A percentile compares a stretch with the other conserved stretches of the same genome.
Evolutionary conservation across 1,139 yeast species (phyloP).

Genomic region (Suhomyces anneliseae): DNA sequence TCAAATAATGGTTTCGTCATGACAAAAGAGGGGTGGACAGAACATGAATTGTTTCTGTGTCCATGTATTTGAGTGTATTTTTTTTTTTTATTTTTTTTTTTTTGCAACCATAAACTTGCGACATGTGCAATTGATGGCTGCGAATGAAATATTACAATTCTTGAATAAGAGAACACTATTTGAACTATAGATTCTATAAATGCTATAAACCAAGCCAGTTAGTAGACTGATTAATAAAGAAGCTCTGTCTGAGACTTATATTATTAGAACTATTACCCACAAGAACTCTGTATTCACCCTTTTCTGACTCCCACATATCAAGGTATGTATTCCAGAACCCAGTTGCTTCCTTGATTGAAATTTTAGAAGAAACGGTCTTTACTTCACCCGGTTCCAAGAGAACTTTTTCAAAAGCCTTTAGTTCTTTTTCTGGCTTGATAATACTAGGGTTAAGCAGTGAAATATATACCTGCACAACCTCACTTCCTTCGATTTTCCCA

Average conservation of each 20-base stretch:
- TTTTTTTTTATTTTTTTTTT: no score
- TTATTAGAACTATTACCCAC: conserved; percentile 41
- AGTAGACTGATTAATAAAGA: conserved; percentile 8
- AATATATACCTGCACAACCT: conserved; percentile 50
- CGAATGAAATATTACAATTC: no score
- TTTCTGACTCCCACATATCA: conserved; percentile 51
- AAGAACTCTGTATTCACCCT: conserved; percentile 50
- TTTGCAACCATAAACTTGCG: no score
- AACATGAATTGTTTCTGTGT: no score
- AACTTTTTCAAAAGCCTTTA: conserved; percentile 56
- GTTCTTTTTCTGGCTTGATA: conserved; percentile 56
- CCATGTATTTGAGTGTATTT: no score
- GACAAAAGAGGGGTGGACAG: no score
- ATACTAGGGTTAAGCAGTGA: conserved; percentile 39
- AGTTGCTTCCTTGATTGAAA: conserved; percentile 50
- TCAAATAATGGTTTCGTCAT: no score
- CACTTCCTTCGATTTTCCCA: conserved; percentile 45
- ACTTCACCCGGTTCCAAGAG: conserved; percentile 41
- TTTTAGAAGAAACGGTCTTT: conserved; percentile 32
- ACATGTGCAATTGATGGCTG: no score
- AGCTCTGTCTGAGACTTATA: conserved; percentile 15
- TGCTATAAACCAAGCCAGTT: conserved; percentile 10
- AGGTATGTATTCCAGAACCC: conserved; percentile 55
- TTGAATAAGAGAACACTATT: no score
- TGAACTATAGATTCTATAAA: no score